These are phyloP conservation scores for Epichloe sibirici DNA, from an alignment of 2,329 filamentous ascomycete genomes.

Conservation along the genomic window DNA sequence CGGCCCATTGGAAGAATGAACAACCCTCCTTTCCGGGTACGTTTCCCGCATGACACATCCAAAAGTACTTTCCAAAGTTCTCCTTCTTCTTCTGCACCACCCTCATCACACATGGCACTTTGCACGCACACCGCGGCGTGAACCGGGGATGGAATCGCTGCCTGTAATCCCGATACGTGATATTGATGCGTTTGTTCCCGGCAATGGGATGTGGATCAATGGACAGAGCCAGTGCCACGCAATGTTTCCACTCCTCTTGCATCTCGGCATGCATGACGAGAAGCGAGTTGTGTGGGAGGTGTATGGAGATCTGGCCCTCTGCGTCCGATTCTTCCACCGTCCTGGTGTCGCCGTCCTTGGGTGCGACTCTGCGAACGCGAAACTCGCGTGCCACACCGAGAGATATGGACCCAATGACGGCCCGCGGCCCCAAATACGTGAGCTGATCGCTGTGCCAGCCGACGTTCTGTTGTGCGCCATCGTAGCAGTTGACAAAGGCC, in stretches of 20 bases:
- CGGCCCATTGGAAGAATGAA: constrained; percentile 72
- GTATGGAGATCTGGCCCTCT: constrained; percentile 80
- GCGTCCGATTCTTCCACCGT: constrained; percentile 41
- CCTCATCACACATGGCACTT: constrained; percentile 54
- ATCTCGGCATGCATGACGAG: constrained; percentile 96
- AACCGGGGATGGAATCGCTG: constrained; percentile 60
- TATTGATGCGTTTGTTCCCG: constrained; percentile 72
- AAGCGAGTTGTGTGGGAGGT: constrained; percentile 87
- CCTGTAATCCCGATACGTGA: constrained; percentile 86
- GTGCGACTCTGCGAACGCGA: constrained; percentile 65
- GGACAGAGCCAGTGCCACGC: constrained; percentile 59
- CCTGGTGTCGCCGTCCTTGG: constrained; percentile 35
- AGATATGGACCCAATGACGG: constrained; percentile 81
- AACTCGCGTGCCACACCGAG: constrained; percentile 91
- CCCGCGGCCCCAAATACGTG: constrained; percentile 80
- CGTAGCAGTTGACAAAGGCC: constrained; percentile 90
- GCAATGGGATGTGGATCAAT: constrained; percentile 79
- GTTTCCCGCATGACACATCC: constrained; percentile 79
- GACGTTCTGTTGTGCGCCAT: constrained; percentile 67
- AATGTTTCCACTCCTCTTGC: constrained; percentile 96
- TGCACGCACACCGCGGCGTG: constrained; percentile 70
- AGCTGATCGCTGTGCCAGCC: constrained; percentile 90
- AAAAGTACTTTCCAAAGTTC: constrained; percentile 73
- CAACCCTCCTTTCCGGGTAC: constrained; percentile 59
- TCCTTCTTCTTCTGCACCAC: constrained; percentile 71